A percentile compares a stretch with the other conserved stretches of the same genome.
Conservation (phyloP, 306 rosid genomes). For the Dryas alaskensis region DNA sequence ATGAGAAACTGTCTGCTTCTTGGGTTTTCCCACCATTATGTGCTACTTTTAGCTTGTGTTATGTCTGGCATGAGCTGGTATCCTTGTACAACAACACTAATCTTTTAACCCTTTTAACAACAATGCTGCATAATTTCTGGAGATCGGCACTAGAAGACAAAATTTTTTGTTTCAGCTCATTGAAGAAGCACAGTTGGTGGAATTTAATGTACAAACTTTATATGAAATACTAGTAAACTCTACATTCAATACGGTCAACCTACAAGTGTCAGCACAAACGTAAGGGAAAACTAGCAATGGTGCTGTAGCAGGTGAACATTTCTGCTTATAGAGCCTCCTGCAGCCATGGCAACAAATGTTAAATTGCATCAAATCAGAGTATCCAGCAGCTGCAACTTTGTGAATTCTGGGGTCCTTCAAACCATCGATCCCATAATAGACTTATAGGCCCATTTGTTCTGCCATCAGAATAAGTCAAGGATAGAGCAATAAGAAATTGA, state of each 20-base stretch:
- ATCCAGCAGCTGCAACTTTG: constrained; percentile 64
- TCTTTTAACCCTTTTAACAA: too few species aligned
- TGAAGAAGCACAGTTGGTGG: background rate
- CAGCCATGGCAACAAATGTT: constrained; percentile 19
- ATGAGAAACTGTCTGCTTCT: too few species aligned
- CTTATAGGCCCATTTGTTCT: constrained; percentile 64
- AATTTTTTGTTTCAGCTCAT: background rate
- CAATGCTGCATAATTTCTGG: too few species aligned
- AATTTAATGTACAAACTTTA: background rate
- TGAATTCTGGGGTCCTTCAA: constrained; percentile 69
- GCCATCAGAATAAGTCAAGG: constrained; percentile 25
- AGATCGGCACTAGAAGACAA: too few species aligned
- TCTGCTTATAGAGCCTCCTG: background rate
- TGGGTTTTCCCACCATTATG: too few species aligned
- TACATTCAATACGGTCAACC: constrained; percentile 3
- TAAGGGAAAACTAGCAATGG: background rate
- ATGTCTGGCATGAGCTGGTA: too few species aligned
- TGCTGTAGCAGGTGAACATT: constrained; percentile 1
- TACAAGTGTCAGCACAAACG: background rate
- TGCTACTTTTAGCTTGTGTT: too few species aligned
- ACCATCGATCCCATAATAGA: constrained; percentile 75
- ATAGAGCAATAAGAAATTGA: constrained; percentile 14
- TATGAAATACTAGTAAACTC: background rate
- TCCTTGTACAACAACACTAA: too few species aligned
- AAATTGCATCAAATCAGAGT: constrained; percentile 48